Percentiles rank a stretch among this genome's conserved stretches.
phyloP scores from a whole-genome alignment of 2,329 filamentous ascomycete species.

The Hypoxylon sp. region DNA sequence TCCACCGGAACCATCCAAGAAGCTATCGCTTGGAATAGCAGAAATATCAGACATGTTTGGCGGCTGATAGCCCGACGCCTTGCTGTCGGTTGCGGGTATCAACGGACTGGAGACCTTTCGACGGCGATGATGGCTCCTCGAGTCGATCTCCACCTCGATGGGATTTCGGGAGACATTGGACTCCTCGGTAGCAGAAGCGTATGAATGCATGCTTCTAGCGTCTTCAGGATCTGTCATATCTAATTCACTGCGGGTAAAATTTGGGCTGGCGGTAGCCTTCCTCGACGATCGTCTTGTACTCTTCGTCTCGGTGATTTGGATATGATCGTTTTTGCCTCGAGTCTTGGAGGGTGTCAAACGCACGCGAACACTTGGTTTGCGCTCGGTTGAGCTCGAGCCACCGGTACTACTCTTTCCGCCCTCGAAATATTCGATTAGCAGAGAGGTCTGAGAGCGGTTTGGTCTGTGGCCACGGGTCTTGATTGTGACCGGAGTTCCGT shows the following conservation, averaged over 20 bases:
- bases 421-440: constrained; percentile 96
- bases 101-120: constrained; percentile 72
- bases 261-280: constrained; percentile 55
- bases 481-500: constrained; percentile 93
- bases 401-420: constrained; percentile 73
- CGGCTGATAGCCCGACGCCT: constrained; percentile 69
- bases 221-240: constrained; percentile 67
- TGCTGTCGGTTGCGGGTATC: constrained; percentile 69
- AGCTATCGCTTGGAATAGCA: constrained; percentile 73
- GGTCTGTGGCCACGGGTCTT: constrained; percentile 74
- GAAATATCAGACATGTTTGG: constrained; percentile 87
- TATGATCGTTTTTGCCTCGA: constrained; percentile 74
- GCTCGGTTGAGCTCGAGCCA: constrained; percentile 65
- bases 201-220: constrained; percentile 76
- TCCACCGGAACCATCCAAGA: constrained; percentile 68
- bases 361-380: constrained; percentile 83
- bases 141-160: constrained; percentile 89
- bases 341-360: constrained; percentile 83
- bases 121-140: constrained; percentile 64
- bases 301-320: constrained; percentile 87
- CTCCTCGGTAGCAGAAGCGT: constrained; percentile 82
- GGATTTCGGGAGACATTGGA: constrained; percentile 82
- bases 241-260: constrained; percentile 71
- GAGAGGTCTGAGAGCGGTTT: constrained; percentile 82
- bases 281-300: constrained; percentile 71